phyloP scores from a whole-genome alignment of 345 rosid genomes.

The Lepidium didymum region DNA sequence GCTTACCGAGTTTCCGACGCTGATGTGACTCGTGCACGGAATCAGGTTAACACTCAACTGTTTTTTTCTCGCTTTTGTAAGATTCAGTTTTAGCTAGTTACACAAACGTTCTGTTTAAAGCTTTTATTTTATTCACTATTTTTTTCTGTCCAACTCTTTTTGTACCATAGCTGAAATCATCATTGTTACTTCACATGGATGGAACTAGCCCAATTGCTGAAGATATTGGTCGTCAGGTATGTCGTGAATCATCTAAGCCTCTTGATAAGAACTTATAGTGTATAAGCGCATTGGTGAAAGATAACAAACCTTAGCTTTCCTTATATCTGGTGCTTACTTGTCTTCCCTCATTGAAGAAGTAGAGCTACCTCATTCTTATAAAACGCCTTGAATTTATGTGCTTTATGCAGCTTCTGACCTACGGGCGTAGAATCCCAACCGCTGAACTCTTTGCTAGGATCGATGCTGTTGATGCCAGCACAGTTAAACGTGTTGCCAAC shows the following conservation, averaged over 20 bases:
- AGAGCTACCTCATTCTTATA: not conserved
- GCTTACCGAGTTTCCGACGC: constrained; percentile 87
- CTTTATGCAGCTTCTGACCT: constrained; percentile 72
- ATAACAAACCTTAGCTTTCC: not conserved
- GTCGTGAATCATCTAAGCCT: not conserved
- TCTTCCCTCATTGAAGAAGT: not conserved
- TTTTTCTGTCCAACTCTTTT: not conserved
- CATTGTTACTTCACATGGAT: constrained; percentile 87
- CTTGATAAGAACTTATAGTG: not conserved
- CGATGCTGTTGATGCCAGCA: constrained; percentile 86
- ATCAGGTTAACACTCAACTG: constrained; percentile 56
- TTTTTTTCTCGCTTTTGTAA: not conserved
- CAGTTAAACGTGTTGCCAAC: constrained; percentile 84
- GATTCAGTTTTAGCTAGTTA: not conserved
- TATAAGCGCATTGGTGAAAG: not conserved
- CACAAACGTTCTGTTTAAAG: not conserved
- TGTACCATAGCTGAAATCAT: constrained; percentile 71
- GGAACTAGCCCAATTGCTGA: constrained; percentile 95
- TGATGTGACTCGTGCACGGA: constrained; percentile 93
- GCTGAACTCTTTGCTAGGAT: constrained; percentile 91
- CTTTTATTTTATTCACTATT: not conserved
- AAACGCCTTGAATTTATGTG: not conserved
- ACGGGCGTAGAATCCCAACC: constrained; percentile 85
- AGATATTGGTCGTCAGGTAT: constrained; percentile 98
- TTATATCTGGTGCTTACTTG: not conserved